phyloP scores from a whole-genome alignment of 148 eudicot species.

The Polygonum maritimum region DNA sequence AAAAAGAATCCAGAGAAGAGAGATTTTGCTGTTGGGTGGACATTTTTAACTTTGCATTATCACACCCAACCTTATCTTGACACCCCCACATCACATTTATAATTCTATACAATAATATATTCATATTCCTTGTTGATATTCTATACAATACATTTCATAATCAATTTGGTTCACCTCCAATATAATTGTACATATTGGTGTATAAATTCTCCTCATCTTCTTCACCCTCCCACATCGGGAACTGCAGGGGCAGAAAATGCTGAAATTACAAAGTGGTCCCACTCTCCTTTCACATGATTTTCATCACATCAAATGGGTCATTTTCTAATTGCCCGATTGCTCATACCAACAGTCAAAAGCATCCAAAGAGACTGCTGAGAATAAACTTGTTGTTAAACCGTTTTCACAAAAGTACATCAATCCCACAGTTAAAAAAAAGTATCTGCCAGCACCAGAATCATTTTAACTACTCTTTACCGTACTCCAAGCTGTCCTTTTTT shows the following conservation, averaged over 20 bases:
- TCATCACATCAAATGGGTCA: conserved; percentile 11
- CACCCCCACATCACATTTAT: conserved; percentile 31
- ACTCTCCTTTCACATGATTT: conserved; percentile 9
- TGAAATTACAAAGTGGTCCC: conserved; percentile 10
- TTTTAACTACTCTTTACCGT: conserved; percentile 10
- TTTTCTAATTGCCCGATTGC: conserved; percentile 9
- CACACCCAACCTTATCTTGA: conserved; percentile 52
- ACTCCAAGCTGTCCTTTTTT: conserved; percentile 4
- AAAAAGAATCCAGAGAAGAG: conserved; percentile 48
- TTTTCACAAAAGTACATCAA: neutral
- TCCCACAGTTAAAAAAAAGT: conserved; percentile 5
- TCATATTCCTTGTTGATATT: conserved; percentile 1
- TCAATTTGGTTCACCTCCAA: neutral
- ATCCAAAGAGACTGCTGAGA: neutral
- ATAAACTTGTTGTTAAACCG: neutral
- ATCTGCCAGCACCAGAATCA: neutral
- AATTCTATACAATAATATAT: conserved; percentile 2
- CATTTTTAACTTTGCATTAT: conserved; percentile 30
- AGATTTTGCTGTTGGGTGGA: conserved; percentile 49
- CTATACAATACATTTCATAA: neutral
- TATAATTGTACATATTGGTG: neutral
- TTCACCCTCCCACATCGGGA: conserved; percentile 24
- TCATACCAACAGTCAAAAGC: conserved; percentile 3
- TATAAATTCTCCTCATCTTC: conserved; percentile 11
- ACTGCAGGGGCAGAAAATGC: conserved; percentile 13